phyloP scores from a whole-genome alignment of 495 filamentous ascomycete genomes.

The Aspergillus ellipticus region DNA sequence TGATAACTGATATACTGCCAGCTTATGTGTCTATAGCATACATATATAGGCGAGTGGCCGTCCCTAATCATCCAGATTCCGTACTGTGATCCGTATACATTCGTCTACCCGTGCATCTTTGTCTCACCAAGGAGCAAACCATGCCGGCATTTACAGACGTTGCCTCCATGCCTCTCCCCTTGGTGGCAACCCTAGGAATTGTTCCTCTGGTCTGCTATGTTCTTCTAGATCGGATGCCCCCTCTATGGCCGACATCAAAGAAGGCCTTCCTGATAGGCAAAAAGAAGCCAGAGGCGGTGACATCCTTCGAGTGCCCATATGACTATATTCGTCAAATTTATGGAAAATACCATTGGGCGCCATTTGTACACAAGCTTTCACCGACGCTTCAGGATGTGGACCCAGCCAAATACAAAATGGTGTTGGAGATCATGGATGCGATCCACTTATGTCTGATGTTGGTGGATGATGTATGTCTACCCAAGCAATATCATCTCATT shows the following conservation, averaged over 20 bases:
- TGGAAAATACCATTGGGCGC: slow-evolving; percentile 25
- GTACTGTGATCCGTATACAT: not conserved
- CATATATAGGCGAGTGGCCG: not conserved
- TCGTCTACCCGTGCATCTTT: not conserved
- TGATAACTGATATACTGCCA: not conserved
- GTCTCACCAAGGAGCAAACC: not conserved
- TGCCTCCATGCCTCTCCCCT: slow-evolving; percentile 10
- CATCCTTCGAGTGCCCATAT: slow-evolving; percentile 21
- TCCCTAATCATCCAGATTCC: not conserved
- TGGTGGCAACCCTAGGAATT: slow-evolving; percentile 6
- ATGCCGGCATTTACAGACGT: slow-evolving; percentile 4
- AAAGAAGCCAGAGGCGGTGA: slow-evolving; percentile 12
- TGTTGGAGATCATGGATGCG: slow-evolving; percentile 29
- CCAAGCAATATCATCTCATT: not conserved
- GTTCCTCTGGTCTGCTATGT: slow-evolving; percentile 11
- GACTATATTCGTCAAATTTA: slow-evolving; percentile 19
- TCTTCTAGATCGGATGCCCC: slow-evolving; percentile 13
- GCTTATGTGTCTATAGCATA: not conserved
- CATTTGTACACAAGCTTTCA: slow-evolving; percentile 22
- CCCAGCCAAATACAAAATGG: slow-evolving; percentile 17
- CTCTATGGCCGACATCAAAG: slow-evolving; percentile 13
- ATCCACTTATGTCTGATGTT: slow-evolving; percentile 32
- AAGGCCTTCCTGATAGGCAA: slow-evolving; percentile 17
- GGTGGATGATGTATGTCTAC: slow-evolving; percentile 27
- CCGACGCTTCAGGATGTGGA: slow-evolving; percentile 21